phyloP scores from a whole-genome alignment of 1,139 yeast species.

The Dujonia santamariae region DNA sequence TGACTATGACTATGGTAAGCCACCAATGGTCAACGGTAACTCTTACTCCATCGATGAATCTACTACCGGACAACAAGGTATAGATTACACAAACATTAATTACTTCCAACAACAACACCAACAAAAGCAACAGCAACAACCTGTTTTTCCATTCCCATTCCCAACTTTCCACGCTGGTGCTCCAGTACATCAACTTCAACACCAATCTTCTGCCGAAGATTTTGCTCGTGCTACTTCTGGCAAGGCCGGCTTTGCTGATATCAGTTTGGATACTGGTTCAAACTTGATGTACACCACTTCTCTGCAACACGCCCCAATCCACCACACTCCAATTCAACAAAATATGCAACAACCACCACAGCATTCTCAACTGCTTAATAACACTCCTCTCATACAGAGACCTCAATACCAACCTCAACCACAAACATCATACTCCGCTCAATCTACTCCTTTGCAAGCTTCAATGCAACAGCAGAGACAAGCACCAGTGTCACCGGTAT shows the following conservation, averaged over 20 bases:
- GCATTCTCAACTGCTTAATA: neutral
- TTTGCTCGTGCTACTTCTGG: constrained; percentile 5
- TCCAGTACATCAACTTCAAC: constrained; percentile 2
- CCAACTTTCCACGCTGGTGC: neutral
- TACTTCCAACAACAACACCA: constrained; percentile 2
- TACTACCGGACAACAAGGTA: neutral
- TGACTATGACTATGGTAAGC: constrained; percentile 6
- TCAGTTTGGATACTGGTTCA: too few species aligned
- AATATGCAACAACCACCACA: constrained; percentile 1
- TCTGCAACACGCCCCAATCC: constrained; percentile 2
- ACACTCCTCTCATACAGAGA: constrained; percentile 2
- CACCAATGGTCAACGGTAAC: neutral
- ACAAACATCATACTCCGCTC: neutral
- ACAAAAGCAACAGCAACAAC: constrained; percentile 1
- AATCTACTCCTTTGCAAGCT: constrained; percentile 5
- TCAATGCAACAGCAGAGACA: constrained; percentile 4
- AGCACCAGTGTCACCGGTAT: constrained; percentile 3
- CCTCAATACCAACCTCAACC: constrained; percentile 1
- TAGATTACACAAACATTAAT: constrained; percentile 3
- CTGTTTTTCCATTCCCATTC: neutral
- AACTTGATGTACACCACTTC: constrained; percentile 1
- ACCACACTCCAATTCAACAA: constrained; percentile 4
- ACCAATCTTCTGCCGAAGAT: constrained; percentile 4
- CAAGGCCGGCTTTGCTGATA: neutral
- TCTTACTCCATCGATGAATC: too few species aligned